These are phyloP conservation scores for Saxispiralis lemnorum DNA, from an alignment of 495 filamentous ascomycete species.

Conservation along the genomic window DNA sequence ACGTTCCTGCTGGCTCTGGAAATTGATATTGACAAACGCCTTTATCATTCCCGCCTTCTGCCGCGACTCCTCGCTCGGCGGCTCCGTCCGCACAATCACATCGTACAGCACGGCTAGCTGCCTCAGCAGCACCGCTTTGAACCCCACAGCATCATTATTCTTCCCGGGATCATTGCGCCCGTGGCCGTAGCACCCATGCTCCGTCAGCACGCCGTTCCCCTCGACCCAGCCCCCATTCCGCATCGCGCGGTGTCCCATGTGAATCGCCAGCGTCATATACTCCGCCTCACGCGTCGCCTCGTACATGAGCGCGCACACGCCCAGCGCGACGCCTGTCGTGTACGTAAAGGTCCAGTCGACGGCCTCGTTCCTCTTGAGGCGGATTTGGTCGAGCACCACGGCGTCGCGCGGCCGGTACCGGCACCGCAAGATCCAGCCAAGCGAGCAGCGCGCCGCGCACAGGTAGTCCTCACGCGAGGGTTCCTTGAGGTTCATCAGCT, in stretches of 20 bases:
- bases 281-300: slow-evolving; percentile 7
- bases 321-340: slow-evolving; percentile 10
- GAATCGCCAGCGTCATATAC: slow-evolving; percentile 11
- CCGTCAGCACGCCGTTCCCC: slow-evolving; percentile 11
- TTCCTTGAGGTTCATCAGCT: neutral
- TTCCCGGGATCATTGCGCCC: slow-evolving; percentile 3
- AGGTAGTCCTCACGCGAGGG: neutral
- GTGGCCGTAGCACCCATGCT: slow-evolving; percentile 7
- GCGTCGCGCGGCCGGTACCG: slow-evolving; percentile 8
- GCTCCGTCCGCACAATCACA: slow-evolving; percentile 1
- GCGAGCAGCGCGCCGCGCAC: slow-evolving; percentile 6
- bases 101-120: slow-evolving; percentile 9
- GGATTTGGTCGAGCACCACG: slow-evolving; percentile 9
- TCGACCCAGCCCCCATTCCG: slow-evolving; percentile 9
- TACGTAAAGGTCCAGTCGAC: slow-evolving; percentile 14
- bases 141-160: slow-evolving; percentile 9
- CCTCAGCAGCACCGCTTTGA: slow-evolving; percentile 12
- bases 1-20: slow-evolving; percentile 1
- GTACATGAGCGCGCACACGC: slow-evolving; percentile 7
- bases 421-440: slow-evolving; percentile 15
- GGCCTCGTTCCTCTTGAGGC: neutral
- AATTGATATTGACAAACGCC: slow-evolving; percentile 10
- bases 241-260: slow-evolving; percentile 12
- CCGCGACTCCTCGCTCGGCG: neutral
- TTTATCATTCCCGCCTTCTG: slow-evolving; percentile 2